A percentile compares a stretch with the other conserved stretches of the same genome.
Evolutionary conservation across 169 alveolate genomes (phyloP).

Genomic region (Eimeria praecox): DNA sequence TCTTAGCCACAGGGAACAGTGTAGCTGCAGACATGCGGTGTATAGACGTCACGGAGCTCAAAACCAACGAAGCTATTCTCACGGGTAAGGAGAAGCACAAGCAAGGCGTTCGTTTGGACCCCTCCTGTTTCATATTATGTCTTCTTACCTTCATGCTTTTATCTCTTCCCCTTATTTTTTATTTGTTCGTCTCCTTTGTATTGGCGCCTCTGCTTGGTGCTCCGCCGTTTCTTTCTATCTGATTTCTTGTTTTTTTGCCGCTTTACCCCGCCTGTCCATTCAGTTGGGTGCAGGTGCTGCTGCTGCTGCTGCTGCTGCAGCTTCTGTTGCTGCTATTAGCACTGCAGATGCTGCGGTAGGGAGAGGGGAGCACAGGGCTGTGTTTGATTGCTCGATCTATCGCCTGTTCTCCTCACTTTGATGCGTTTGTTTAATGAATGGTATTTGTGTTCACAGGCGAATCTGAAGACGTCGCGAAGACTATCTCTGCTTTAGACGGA

Average conservation of each 20-base stretch:
- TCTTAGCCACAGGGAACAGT: conserved; percentile 94
- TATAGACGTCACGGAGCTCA: conserved; percentile 93
- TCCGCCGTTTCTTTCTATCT: not conserved
- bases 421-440: not conserved
- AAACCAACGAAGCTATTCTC: conserved; percentile 96
- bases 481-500: conserved; percentile 87
- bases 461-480: conserved; percentile 91
- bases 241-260: too few species aligned
- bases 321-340: not conserved
- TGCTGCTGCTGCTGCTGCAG: not conserved
- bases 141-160: conserved; percentile 70
- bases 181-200: not conserved
- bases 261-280: too few species aligned
- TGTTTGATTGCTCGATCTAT: too few species aligned
- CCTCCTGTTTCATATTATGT: conserved; percentile 70
- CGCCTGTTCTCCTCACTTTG: not conserved
- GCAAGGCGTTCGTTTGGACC: not conserved
- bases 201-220: not conserved
- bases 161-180: not conserved
- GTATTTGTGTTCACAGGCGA: conserved; percentile 55
- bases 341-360: not conserved
- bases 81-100: conserved; percentile 89
- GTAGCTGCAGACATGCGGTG: conserved; percentile 97
- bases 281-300: not conserved
- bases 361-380: not conserved